Evolutionary conservation across 306 rosid species (phyloP), one percentile per base, ranked within the genome.

Genomic region (Begonia fuchsioides): DNA sequence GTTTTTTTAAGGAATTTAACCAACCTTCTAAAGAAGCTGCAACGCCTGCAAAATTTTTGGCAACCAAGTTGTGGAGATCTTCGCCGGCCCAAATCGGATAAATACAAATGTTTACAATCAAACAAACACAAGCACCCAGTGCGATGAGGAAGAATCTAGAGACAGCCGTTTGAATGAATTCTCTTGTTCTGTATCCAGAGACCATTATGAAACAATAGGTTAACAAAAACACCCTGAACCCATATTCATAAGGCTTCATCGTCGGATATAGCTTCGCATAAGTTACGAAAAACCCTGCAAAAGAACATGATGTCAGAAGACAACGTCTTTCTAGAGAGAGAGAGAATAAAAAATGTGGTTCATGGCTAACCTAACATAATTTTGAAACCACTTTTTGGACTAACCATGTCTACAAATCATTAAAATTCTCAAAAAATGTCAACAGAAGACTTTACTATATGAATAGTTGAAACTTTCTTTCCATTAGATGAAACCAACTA

Each of bases 71-170:
- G 65, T 92, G 98, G 3, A 92, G 87, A 73, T 92, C 98, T 67
- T 92, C 96, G 9, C 98, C 98, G 41, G 98, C 95, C 98, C 98
- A 92, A 14, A 92, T 92, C 50, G 98, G 98, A 61, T 62, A 92
- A 38, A 92, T 79, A 39, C 75, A 71, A 16, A 92, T 69, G 63
- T 92, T 85, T 53, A 92, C 82, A 26, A 79, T 94, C 62, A 92
- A 53, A 52, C 92, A 73, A 20, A 92, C 94, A 47, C 70, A 75
- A 44, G 98, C 98, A 13, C 96, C 98, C n/a, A 92, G 63, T 2
- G 87, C 96, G 64, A 92, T 92, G 44, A 92, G 93, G 63, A 92
- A 54, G 69, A 92, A 85, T 58, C 96, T 72, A 10, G 74, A 66
- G 49, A 63, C 54, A 19, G 94, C 85, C 3, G 94, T 85, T 13